Evolutionary conservation across 768 basidiomycete species (phyloP).

Genomic region (Cyclocybe aegerita): DNA sequence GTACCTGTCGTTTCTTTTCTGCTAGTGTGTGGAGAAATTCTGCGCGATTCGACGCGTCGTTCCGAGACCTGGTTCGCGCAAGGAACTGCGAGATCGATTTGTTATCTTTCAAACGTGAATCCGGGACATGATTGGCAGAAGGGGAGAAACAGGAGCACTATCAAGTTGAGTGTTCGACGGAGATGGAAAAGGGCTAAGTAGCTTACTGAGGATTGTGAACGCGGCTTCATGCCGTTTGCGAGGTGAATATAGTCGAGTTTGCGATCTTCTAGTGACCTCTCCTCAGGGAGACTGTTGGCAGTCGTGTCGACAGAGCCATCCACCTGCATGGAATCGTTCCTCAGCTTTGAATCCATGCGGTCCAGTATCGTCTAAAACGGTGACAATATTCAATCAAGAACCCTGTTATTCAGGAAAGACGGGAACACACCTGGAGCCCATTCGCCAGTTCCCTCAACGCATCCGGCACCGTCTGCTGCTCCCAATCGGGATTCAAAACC

Average conservation of each 20-base stretch:
- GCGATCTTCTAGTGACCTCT: slow-evolving; percentile 54
- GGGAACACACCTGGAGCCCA: slow-evolving; percentile 52
- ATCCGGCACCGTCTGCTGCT: slow-evolving; percentile 51
- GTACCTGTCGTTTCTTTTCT: slow-evolving; percentile 43
- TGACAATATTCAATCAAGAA: too few species aligned
- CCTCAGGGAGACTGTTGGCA: neutral
- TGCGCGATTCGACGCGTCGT: slow-evolving; percentile 72
- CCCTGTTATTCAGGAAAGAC: too few species aligned
- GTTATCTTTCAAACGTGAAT: slow-evolving; percentile 40
- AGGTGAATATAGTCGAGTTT: slow-evolving; percentile 63
- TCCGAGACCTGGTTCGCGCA: slow-evolving; percentile 66
- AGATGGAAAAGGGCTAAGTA: neutral
- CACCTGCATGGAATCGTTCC: slow-evolving; percentile 12
- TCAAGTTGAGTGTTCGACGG: slow-evolving; percentile 7
- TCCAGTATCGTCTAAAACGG: slow-evolving; percentile 15
- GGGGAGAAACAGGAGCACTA: slow-evolving; percentile 1
- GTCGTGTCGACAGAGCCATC: slow-evolving; percentile 8
- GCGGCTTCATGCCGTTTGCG: slow-evolving; percentile 43
- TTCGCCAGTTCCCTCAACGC: slow-evolving; percentile 54
- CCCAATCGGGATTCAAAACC: slow-evolving; percentile 67
- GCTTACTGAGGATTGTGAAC: slow-evolving; percentile 61
- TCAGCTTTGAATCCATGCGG: slow-evolving; percentile 17
- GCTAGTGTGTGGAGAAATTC: slow-evolving; percentile 68
- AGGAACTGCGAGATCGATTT: slow-evolving; percentile 73
- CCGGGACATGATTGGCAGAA: neutral